Evolutionary conservation across 805 yeast species (phyloP), one percentile per base, ranked within the genome.

Genomic region (Metschnikowia vanudenii): DNA sequence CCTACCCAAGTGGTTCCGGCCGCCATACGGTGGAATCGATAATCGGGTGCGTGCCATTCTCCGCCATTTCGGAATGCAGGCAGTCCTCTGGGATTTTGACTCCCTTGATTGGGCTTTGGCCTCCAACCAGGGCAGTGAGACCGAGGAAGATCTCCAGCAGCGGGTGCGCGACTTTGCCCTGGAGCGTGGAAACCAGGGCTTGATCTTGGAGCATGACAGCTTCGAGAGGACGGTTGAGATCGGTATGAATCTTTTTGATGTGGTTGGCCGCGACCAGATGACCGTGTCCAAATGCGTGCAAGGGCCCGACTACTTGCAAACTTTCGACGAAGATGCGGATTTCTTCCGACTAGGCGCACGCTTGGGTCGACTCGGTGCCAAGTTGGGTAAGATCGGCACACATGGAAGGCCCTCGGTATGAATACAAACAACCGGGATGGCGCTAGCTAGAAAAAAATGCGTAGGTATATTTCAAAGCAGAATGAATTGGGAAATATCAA

Each of bases 11-110:
- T 92, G 92, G 87, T 92, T 87, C 64, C 78, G 99, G 55, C 99
- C 99, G 0, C 99, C 99, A 1, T 92, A 88, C 61, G 99, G 98
- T 0, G 97, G 96, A 0, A 75, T 88, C 29, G 99, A 92, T 67
- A 84, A 90, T 62, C 71, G 98, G 44, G 85, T 92, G 1, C 71
- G 98, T 47, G 69, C 82, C 1, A 87, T 92, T 45, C 78, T 88
- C 13, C 72, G 91, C 43, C 87, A 84, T 65, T 85, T 92, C 64
- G 96, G 97, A 0, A 78, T 92, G 75, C 89, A 84, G 58, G 81
- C 87, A 4, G 97, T 86, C 20, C 66, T 92, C 29, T 92, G 98
- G 99, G 94, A 89, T 61, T 80, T 77, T 58, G 98, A 92, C 65
- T 81, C 96, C 0, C 83, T 84, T 67, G 98, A 92, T 65, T 92